These are phyloP conservation scores for Rhizopus arrhizus DNA, from an alignment of 371 early-diverging fungal genomes.

Conservation along the genomic window DNA sequence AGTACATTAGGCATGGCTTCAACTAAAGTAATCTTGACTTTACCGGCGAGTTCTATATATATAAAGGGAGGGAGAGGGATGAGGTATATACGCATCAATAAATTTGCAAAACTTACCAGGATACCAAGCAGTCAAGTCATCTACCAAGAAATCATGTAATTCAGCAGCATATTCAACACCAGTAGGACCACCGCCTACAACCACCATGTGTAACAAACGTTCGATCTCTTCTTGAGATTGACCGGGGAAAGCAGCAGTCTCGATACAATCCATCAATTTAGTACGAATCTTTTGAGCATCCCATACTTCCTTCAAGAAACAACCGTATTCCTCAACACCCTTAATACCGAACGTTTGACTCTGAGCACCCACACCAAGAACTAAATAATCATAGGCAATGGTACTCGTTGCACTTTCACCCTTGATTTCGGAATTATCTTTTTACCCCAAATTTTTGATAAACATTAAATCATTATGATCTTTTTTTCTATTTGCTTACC, in stretches of 20 bases:
- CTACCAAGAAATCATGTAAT: conserved; percentile 88
- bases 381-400: conserved; percentile 86
- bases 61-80: no score
- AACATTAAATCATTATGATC: neutral
- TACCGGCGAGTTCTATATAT: conserved; percentile 66
- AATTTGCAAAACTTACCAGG: conserved; percentile 47
- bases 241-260: conserved; percentile 85
- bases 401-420: conserved; percentile 61
- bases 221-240: conserved; percentile 78
- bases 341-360: conserved; percentile 91
- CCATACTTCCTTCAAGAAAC: conserved; percentile 88
- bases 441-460: neutral
- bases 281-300: conserved; percentile 91
- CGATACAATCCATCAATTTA: conserved; percentile 86
- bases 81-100: no score
- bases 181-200: conserved; percentile 96
- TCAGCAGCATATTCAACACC: conserved; percentile 96
- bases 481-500: conserved; percentile 45
- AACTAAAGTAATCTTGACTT: conserved; percentile 87
- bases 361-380: conserved; percentile 87
- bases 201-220: conserved; percentile 89
- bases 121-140: conserved; percentile 85
- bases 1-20: conserved; percentile 91
- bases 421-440: conserved; percentile 76
- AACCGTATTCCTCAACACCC: conserved; percentile 83